These are phyloP conservation scores for Yamadazyma friedrichii DNA, from an alignment of 1,139 yeast species.

Conservation along the genomic window DNA sequence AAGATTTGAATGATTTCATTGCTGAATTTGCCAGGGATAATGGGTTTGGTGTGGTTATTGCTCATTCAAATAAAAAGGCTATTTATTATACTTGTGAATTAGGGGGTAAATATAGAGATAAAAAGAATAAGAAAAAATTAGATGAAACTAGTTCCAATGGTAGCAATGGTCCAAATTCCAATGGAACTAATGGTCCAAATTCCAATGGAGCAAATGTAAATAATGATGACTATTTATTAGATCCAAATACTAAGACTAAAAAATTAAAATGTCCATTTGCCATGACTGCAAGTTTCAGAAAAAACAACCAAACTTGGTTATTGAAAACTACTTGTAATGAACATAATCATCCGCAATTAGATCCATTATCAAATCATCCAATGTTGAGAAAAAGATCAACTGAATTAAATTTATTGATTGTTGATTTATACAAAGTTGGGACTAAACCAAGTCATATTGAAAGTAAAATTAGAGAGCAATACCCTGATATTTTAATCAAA, in stretches of 20 bases:
- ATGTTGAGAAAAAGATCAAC: constrained; percentile 56
- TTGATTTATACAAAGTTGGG: constrained; percentile 54
- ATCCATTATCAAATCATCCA: constrained; percentile 56
- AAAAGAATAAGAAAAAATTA: constrained; percentile 37
- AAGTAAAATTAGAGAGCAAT: constrained; percentile 50
- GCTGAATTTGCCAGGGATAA: constrained; percentile 57
- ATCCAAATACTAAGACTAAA: constrained; percentile 48
- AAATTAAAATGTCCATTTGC: constrained; percentile 57
- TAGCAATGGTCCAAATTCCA: constrained; percentile 32
- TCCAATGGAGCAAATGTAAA: constrained; percentile 7
- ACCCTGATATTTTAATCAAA: constrained; percentile 54
- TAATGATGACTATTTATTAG: constrained; percentile 39
- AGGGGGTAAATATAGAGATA: constrained; percentile 58
- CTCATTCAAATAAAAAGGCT: constrained; percentile 58
- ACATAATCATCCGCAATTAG: constrained; percentile 60
- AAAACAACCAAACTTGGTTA: constrained; percentile 51
- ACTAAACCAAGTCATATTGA: constrained; percentile 61
- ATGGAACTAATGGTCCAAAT: constrained; percentile 5
- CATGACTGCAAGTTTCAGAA: constrained; percentile 56
- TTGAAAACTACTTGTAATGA: constrained; percentile 55
- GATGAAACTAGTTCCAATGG: constrained; percentile 3
- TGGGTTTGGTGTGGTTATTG: constrained; percentile 60
- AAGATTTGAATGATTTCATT: constrained; percentile 53
- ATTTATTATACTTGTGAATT: constrained; percentile 62
- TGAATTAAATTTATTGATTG: constrained; percentile 51